Evolutionary conservation across 2,329 filamentous ascomycete species (phyloP).

Genomic region (Anthostomella pinea): DNA sequence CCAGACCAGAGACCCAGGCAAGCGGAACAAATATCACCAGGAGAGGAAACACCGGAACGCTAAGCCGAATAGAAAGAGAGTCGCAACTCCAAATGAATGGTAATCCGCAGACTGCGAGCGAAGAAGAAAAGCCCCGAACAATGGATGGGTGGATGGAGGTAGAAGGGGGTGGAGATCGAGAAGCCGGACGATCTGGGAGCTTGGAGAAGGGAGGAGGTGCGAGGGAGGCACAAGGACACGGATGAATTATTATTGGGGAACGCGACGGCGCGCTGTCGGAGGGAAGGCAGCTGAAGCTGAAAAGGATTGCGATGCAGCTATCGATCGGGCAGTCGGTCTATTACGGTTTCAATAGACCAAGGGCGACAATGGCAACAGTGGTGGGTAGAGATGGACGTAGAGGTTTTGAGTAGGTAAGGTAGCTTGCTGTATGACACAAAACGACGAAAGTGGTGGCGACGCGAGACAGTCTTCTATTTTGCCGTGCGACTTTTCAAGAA

Average conservation of each 20-base stretch:
- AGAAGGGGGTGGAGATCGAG: slow-evolving; percentile 1
- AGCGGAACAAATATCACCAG: slow-evolving; percentile 12
- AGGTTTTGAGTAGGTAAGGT: not conserved
- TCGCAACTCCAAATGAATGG: too few species aligned
- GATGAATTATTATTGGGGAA: slow-evolving; percentile 8
- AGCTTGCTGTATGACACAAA: slow-evolving; percentile 3
- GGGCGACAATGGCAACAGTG: slow-evolving; percentile 2
- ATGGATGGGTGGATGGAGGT: slow-evolving; percentile 2
- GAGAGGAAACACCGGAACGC: slow-evolving; percentile 14
- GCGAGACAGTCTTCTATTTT: slow-evolving; percentile 12
- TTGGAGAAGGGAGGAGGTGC: slow-evolving; percentile 1
- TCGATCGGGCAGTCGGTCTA: too few species aligned
- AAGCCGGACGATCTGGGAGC: slow-evolving; percentile 6
- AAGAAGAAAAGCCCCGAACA: not conserved
- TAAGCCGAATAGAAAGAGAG: slow-evolving; percentile 7
- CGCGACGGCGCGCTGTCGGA: slow-evolving; percentile 7
- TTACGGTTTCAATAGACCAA: too few species aligned
- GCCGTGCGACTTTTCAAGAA: slow-evolving; percentile 11
- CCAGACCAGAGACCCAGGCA: slow-evolving; percentile 9
- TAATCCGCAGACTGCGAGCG: too few species aligned
- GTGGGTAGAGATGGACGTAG: not conserved
- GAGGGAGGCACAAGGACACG: slow-evolving; percentile 2
- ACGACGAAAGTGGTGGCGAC: slow-evolving; percentile 11
- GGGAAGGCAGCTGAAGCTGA: not conserved
- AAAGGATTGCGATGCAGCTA: too few species aligned